phyloP scores from a whole-genome alignment of 1,139 yeast species.

The Pichia sp. region DNA sequence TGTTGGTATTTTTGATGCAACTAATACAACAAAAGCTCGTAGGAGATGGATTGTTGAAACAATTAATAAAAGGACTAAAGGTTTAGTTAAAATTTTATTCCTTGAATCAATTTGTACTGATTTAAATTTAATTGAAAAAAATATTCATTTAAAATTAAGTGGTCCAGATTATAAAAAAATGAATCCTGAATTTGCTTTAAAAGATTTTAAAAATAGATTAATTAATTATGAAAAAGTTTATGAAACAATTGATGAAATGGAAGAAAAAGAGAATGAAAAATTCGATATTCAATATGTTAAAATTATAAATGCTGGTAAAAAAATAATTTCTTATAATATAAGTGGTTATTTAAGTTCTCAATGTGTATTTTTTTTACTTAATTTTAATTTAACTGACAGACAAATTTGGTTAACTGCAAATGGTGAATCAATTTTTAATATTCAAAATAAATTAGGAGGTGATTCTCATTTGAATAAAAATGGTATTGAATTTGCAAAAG shows the following conservation, averaged over 20 bases:
- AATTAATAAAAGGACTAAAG: constrained; percentile 66
- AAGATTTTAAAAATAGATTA: constrained; percentile 62
- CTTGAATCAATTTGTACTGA: constrained; percentile 87
- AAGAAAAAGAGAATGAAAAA: constrained; percentile 28
- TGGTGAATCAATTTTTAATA: constrained; percentile 29
- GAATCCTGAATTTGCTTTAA: constrained; percentile 74
- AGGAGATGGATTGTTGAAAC: constrained; percentile 63
- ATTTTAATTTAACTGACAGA: constrained; percentile 30
- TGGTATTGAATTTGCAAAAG: constrained; percentile 29
- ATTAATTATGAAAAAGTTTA: constrained; percentile 37
- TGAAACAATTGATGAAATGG: constrained; percentile 40
- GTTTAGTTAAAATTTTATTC: constrained; percentile 74
- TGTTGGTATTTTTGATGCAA: constrained; percentile 94
- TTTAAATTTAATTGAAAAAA: constrained; percentile 69
- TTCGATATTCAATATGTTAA: constrained; percentile 31
- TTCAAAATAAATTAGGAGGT: constrained; percentile 28
- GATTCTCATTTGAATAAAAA: constrained; percentile 26
- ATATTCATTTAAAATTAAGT: constrained; percentile 75
- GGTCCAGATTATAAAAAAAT: constrained; percentile 91
- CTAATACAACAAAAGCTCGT: constrained; percentile 82
- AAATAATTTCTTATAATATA: constrained; percentile 29
- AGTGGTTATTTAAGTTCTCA: constrained; percentile 31
- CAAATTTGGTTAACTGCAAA: constrained; percentile 32
- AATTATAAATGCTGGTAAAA: constrained; percentile 31
- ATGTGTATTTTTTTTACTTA: constrained; percentile 30